Base-by-base conservation (phyloP, 139 green algal species). In the Marvania coccoides region DNA sequence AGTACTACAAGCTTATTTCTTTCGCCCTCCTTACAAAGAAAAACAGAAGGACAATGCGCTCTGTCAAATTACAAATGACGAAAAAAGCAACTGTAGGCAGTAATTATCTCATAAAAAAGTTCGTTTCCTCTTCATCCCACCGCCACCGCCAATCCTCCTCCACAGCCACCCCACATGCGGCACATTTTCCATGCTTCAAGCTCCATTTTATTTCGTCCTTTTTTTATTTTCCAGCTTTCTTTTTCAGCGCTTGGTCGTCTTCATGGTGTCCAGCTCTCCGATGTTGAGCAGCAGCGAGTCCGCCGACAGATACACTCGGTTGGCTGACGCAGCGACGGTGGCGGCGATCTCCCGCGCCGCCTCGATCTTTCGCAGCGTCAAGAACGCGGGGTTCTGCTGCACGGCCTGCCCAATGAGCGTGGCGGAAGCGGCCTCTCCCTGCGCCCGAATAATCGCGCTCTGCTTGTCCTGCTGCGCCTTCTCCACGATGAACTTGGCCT, bases 381-480 rank as follows among this genome's bases (percentile, higher is more conserved):
- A 78, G 77, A 97, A 97, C 0, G 91, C 76, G 7, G 92, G 91
- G 77, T 82, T 96, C 8, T 85, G 72, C 68, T 88, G 72, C 33
- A 98, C 86, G 4, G 93, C 88, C 61, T 97, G 77, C 3, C 94
- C 94, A 63, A 99, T 97, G 15, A 99, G 82, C 59, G 80, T 86
- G 0, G 94, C 94, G 35, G 83, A 91, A 72, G 89, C 69, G 30
- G 73, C 85, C 73, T 98, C 92, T 84, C 92, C 92, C 82, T 96
- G 77, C 28, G 94, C 94, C 8, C 81, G 72, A 67, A 99, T 91
- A 67, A 99, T 92, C 34, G 84, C 79, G 31, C 71, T 80, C 73
- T 95, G 69, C 86, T 99, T 99, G 63, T 99, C 94, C 76, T 98
- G 94, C 74, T 92, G 70, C 23, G 94, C 94, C 72, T 92, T 95